A percentile compares a stretch with the other conserved stretches of the same genome.
Conservation (phyloP, 352 stramenopile species). For the Globisporangium parvum region DNA sequence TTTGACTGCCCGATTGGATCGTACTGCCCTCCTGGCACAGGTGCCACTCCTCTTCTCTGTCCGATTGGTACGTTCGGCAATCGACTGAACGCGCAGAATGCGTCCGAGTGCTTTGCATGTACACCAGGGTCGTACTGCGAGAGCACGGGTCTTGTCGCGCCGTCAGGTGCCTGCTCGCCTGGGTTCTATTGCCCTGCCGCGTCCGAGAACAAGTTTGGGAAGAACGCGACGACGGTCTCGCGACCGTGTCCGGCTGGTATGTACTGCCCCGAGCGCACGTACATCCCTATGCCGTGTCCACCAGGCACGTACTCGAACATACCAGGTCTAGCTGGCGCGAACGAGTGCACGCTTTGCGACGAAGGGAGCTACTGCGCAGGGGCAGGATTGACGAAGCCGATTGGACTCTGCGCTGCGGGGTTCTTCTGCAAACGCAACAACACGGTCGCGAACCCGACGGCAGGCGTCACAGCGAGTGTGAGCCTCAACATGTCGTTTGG, state of each 20-base stretch:
- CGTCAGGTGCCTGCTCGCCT: conserved; percentile 30
- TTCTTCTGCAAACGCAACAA: conserved; percentile 57
- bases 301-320: conserved; percentile 56
- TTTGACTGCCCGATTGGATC: conserved; percentile 36
- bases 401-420: conserved; percentile 28
- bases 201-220: conserved; percentile 37
- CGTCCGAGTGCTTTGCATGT: conserved; percentile 31
- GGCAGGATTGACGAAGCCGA: conserved; percentile 26
- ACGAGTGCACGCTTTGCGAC: conserved; percentile 55
- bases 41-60: conserved; percentile 38
- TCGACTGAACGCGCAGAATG: conserved; percentile 25
- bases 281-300: conserved; percentile 48
- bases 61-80: conserved; percentile 66
- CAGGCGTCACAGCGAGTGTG: conserved; percentile 12
- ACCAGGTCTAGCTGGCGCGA: conserved; percentile 27
- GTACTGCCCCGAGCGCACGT: conserved; percentile 77
- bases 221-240: conserved; percentile 23
- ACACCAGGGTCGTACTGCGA: conserved; percentile 39
- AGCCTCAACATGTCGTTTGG: conserved; percentile 14
- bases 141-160: conserved; percentile 16
- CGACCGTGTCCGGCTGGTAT: conserved; percentile 57
- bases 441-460: conserved; percentile 26
- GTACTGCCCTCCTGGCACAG: conserved; percentile 44
- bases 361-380: conserved; percentile 41
- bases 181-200: conserved; percentile 53